Percentiles rank a stretch among this genome's conserved stretches.
Evolutionary conservation across 1,139 yeast species (phyloP).

Genomic region (Lodderomyces parapsilosis): DNA sequence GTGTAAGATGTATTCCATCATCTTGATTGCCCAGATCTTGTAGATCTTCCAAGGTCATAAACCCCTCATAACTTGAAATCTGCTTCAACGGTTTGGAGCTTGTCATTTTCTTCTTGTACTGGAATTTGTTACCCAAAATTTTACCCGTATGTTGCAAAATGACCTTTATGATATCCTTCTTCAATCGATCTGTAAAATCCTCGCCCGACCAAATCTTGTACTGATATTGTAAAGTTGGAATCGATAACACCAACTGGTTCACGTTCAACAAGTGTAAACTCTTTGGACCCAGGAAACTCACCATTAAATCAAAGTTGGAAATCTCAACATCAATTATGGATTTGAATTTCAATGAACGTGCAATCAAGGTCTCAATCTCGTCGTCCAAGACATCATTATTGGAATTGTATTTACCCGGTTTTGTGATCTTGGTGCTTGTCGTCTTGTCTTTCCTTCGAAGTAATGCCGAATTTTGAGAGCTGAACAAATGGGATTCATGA

Average conservation of each 20-base stretch:
- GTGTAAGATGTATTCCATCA: constrained; percentile 14
- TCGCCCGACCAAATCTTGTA: constrained; percentile 79
- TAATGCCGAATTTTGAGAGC: background rate
- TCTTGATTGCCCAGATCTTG: constrained; percentile 29
- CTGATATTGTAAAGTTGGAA: constrained; percentile 64
- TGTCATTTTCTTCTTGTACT: constrained; percentile 26
- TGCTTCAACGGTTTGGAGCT: constrained; percentile 43
- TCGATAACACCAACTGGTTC: constrained; percentile 58
- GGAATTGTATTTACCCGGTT: background rate
- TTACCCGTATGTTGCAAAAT: constrained; percentile 77
- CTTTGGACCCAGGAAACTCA: constrained; percentile 79
- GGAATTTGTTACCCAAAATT: constrained; percentile 74
- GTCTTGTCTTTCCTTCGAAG: background rate
- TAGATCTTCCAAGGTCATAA: constrained; percentile 40
- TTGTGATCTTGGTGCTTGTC: background rate
- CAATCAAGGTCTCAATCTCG: constrained; percentile 21
- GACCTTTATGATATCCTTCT: constrained; percentile 66
- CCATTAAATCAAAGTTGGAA: constrained; percentile 50
- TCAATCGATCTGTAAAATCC: constrained; percentile 63
- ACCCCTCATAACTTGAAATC: constrained; percentile 39
- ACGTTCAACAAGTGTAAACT: constrained; percentile 67
- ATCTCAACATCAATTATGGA: constrained; percentile 62
- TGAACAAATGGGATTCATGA: background rate
- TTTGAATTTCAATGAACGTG: constrained; percentile 64
- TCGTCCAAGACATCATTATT: constrained; percentile 12